Conservation (phyloP, 495 filamentous ascomycete species). For the Lophiostoma macrostomum region DNA sequence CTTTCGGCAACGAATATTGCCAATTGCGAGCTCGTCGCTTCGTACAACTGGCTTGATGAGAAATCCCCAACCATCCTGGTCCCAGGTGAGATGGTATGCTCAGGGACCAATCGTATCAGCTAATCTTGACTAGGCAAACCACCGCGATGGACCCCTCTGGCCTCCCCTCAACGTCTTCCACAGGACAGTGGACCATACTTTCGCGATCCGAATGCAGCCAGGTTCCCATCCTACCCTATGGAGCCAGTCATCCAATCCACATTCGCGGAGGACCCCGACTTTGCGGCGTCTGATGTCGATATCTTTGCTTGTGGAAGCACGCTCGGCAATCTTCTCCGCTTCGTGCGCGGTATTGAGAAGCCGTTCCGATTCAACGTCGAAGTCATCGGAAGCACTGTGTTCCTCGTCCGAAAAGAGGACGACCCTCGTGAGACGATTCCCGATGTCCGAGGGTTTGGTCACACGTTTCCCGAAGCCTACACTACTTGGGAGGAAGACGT, state of each 20-base stretch:
- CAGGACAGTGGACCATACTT: slow-evolving; percentile 54
- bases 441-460: slow-evolving; percentile 57
- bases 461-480: slow-evolving; percentile 62
- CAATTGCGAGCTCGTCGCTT: slow-evolving; percentile 46
- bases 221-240: slow-evolving; percentile 53
- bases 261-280: slow-evolving; percentile 39
- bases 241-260: slow-evolving; percentile 57
- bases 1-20: slow-evolving; percentile 22
- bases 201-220: slow-evolving; percentile 62
- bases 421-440: slow-evolving; percentile 51
- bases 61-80: slow-evolving; percentile 47
- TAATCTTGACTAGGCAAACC: slow-evolving; percentile 49
- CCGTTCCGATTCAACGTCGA: slow-evolving; percentile 61
- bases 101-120: not conserved
- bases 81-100: slow-evolving; percentile 46
- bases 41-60: slow-evolving; percentile 54
- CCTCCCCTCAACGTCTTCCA: slow-evolving; percentile 39
- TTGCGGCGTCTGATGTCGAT: slow-evolving; percentile 48
- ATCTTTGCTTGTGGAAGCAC: slow-evolving; percentile 62
- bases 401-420: slow-evolving; percentile 60
- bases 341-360: slow-evolving; percentile 48
- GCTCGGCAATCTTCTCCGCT: slow-evolving; percentile 55
- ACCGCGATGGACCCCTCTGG: slow-evolving; percentile 56
- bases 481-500: slow-evolving; percentile 56
- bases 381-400: slow-evolving; percentile 57